Evolutionary conservation across 805 yeast genomes (phyloP), one percentile per base, ranked within the genome.

Genomic region (Wickerhamomyces alni): DNA sequence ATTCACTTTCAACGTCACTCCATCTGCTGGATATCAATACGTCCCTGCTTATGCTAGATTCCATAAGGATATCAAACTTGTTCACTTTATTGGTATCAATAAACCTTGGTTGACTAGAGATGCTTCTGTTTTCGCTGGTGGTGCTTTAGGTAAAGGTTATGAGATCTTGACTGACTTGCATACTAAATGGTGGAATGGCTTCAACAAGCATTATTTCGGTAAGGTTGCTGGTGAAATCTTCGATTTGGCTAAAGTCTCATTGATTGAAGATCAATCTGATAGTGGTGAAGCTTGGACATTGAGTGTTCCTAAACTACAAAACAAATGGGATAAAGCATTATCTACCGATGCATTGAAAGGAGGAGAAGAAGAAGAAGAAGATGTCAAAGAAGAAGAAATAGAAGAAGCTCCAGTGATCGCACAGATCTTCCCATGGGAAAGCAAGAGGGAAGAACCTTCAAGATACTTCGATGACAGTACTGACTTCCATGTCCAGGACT

Each of bases 1-100:
- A 2, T 91, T 89, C 52, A 53, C 75, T 36, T 88, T 79, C 67
- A 89, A 89, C 54, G 93, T 89, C 24, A 89, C 96, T 1, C 67
- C 82, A 5, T 64, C 72, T 33, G 65, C 75, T 35, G 75, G 74
- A 30, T 85, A 85, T 55, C 82, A 85, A 61, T 82, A 79, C 59
- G 62, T 68, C n/a, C 93, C 93, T 0, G 91, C 93, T 1, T 75
- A 66, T 54, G 59, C 58, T 32, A 69, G 74, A 53, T 85, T 80
- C 55, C 39, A 49, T 12, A 40, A 58, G 12, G 64, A 67, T 22
- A 61, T 75, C 19, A 64, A 62, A 36, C 59, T 75, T 32, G 59
- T 80, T 10, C 93, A 83, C 55, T 83, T 75, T 50, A 82, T 83
- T 44, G 91, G 91, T 0, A 62, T 69, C 5, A 54, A 57, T 18